Conservation (phyloP, 139 green algal species). For the Coelastrella sp. region DNA sequence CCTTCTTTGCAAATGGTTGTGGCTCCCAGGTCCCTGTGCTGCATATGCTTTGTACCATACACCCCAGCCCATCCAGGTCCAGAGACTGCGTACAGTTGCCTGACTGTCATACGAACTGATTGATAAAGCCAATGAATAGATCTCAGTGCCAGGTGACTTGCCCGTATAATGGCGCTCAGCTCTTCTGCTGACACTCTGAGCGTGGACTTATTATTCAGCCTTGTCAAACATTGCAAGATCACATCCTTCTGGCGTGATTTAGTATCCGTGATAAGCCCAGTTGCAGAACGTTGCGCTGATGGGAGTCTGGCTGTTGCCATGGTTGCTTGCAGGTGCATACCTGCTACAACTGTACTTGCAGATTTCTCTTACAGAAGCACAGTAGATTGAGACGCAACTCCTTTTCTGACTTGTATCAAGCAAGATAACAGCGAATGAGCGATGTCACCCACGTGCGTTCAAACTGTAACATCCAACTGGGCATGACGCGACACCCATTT, state of each 20-base stretch:
- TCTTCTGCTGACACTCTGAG: constrained; percentile 56
- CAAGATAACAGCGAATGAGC: too few species aligned
- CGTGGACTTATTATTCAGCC: constrained; percentile 58
- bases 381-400: too few species aligned
- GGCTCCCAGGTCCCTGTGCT: constrained; percentile 48
- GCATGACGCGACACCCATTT: too few species aligned
- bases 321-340: not conserved
- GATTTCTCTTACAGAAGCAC: too few species aligned
- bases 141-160: not conserved
- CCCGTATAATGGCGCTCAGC: constrained; percentile 45
- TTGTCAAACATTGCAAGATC: constrained; percentile 38
- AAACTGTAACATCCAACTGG: too few species aligned
- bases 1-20: constrained; percentile 57
- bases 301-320: not conserved
- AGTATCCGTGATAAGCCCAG: not conserved
- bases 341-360: too few species aligned
- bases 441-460: too few species aligned
- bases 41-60: constrained; percentile 55
- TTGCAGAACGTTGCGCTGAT: not conserved
- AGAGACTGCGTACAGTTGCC: not conserved
- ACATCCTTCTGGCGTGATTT: constrained; percentile 12
- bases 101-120: too few species aligned
- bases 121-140: too few species aligned
- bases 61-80: constrained; percentile 31
- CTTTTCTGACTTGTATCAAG: too few species aligned